Conservation (phyloP, 768 basidiomycete species). For the Steccherinum ochraceum region DNA sequence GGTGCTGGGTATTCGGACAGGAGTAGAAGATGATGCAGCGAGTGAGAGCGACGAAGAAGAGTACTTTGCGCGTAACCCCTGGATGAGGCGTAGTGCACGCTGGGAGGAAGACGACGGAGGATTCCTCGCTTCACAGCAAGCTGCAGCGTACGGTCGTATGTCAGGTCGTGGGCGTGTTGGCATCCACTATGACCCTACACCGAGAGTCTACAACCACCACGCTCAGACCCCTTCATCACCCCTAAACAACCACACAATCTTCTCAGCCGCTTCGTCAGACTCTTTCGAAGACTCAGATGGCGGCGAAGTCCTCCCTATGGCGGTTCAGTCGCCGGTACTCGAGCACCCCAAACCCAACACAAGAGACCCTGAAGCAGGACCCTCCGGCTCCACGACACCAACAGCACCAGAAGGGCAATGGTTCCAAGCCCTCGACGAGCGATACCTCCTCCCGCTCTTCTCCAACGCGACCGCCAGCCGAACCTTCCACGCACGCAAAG, state of each 20-base stretch:
- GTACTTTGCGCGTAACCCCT: slow-evolving; percentile 18
- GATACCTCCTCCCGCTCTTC: slow-evolving; percentile 89
- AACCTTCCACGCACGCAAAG: slow-evolving; percentile 75
- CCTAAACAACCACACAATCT: slow-evolving; percentile 30
- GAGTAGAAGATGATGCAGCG: slow-evolving; percentile 88
- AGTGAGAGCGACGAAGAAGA: slow-evolving; percentile 48
- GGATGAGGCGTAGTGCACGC: slow-evolving; percentile 26
- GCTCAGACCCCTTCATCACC: slow-evolving; percentile 15
- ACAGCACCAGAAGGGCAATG: slow-evolving; percentile 79
- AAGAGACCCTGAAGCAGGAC: slow-evolving; percentile 5
- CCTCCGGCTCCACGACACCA: slow-evolving; percentile 9
- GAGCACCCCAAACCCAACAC: neutral
- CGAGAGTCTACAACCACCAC: slow-evolving; percentile 60
- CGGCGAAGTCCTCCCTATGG: slow-evolving; percentile 70
- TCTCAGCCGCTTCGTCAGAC: slow-evolving; percentile 72
- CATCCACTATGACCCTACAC: slow-evolving; percentile 39
- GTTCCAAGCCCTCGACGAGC: slow-evolving; percentile 94
- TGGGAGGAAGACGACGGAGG: slow-evolving; percentile 30
- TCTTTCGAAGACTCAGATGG: slow-evolving; percentile 64
- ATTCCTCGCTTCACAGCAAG: slow-evolving; percentile 15
- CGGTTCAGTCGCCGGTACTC: slow-evolving; percentile 33
- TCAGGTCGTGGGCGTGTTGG: slow-evolving; percentile 40
- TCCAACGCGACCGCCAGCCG: slow-evolving; percentile 87
- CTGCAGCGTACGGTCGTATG: slow-evolving; percentile 12
- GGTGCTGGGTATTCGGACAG: slow-evolving; percentile 90